These are phyloP conservation scores for Debaryomycetaceae sp. DNA, from an alignment of 1,139 yeast genomes.

Conservation along the genomic window DNA sequence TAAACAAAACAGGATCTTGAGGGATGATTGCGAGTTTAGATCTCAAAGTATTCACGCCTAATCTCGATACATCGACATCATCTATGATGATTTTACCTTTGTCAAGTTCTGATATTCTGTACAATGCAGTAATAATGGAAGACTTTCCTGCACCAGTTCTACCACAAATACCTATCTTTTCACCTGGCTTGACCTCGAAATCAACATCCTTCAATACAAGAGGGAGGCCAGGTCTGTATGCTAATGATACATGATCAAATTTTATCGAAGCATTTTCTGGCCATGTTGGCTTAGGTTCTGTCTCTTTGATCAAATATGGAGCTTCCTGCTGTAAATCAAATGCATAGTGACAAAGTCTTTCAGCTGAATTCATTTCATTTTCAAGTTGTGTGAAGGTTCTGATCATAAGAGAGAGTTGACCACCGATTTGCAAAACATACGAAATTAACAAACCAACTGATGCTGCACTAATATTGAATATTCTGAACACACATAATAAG, in stretches of 20 bases:
- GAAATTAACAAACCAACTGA: conserved; percentile 71
- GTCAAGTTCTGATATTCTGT: conserved; percentile 56
- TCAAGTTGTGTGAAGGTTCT: conserved; percentile 67
- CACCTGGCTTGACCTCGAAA: conserved; percentile 46
- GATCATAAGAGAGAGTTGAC: conserved; percentile 45
- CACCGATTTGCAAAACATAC: conserved; percentile 51
- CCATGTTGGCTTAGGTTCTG: conserved; percentile 50
- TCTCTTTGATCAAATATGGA: conserved; percentile 45
- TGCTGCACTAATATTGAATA: conserved; percentile 60
- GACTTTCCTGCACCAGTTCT: conserved; percentile 82
- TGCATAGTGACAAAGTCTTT: conserved; percentile 72
- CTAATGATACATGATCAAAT: conserved; percentile 57
- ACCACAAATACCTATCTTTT: conserved; percentile 74
- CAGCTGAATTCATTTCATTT: conserved; percentile 84
- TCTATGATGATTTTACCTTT: conserved; percentile 55
- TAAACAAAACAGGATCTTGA: conserved; percentile 74
- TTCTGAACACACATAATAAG: conserved; percentile 60
- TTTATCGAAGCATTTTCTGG: conserved; percentile 46
- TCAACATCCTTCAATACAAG: conserved; percentile 58
- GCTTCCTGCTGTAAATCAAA: conserved; percentile 39
- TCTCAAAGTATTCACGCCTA: conserved; percentile 59
- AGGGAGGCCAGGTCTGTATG: conserved; percentile 77
- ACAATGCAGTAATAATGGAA: conserved; percentile 64
- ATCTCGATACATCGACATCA: conserved; percentile 51
- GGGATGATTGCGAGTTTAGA: conserved; percentile 68